These are phyloP conservation scores for Solanum chaucha DNA, from an alignment of 257 asterid species.

Conservation along the genomic window DNA sequence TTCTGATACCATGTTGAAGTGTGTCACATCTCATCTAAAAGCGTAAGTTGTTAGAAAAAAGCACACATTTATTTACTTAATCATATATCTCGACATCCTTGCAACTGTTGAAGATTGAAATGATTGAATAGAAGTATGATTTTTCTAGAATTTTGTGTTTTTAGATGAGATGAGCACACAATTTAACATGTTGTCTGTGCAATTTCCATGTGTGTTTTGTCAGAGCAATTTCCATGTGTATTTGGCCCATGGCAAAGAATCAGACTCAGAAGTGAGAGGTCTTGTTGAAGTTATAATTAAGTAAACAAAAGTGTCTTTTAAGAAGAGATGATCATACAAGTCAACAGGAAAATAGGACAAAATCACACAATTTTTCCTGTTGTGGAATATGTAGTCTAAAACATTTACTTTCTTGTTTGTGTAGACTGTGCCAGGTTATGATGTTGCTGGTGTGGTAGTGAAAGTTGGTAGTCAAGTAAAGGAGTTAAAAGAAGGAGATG, in stretches of 20 bases:
- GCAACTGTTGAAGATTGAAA: background rate
- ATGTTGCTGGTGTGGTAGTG: conserved; percentile 85
- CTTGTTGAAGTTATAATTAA: background rate
- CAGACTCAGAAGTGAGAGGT: background rate
- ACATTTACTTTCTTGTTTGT: background rate
- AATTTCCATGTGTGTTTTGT: no score
- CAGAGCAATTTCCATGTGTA: no score
- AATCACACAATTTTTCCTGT: background rate
- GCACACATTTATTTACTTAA: background rate
- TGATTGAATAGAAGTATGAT: background rate
- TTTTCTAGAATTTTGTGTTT: background rate
- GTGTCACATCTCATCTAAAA: background rate
- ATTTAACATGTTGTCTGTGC: background rate
- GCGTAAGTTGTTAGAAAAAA: background rate
- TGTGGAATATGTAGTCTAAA: background rate
- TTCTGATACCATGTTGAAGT: background rate
- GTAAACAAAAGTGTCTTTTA: background rate
- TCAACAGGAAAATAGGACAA: background rate
- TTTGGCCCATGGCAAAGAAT: background rate
- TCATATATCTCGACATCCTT: background rate
- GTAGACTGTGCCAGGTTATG: conserved; percentile 89
- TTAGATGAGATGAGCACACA: background rate
- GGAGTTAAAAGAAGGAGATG: conserved; percentile 75
- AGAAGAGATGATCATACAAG: background rate
- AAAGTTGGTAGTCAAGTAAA: conserved; percentile 82